Evolutionary conservation across 1,284 basidiomycete genomes (phyloP).

Genomic region (Puccinia coronata): DNA sequence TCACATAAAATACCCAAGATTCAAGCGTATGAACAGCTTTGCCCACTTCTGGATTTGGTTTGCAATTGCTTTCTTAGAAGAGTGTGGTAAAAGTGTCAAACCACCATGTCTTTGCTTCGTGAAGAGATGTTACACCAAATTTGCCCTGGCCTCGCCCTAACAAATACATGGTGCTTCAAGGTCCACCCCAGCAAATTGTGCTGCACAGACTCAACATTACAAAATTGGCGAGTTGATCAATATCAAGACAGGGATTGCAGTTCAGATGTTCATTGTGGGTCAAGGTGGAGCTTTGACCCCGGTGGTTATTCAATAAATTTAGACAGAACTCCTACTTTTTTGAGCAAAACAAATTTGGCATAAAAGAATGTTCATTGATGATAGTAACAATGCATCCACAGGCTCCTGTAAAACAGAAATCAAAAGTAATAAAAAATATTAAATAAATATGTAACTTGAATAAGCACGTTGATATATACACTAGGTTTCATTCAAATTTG

Average conservation of each 20-base stretch:
- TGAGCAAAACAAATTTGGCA: neutral
- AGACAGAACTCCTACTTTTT: constrained; percentile 6
- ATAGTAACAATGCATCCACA: no score
- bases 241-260: neutral
- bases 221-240: no score
- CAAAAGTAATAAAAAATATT: neutral
- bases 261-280: neutral
- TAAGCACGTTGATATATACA: no score
- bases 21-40: no score
- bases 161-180: no score
- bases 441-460: neutral
- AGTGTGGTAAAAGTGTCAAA: neutral
- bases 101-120: neutral
- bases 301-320: neutral
- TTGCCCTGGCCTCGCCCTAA: no score
- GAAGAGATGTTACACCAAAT: neutral
- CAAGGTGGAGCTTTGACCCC: neutral
- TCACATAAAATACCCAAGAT: no score
- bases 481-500: neutral
- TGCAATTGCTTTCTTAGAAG: neutral
- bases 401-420: neutral
- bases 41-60: no score
- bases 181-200: no score
- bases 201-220: no score
- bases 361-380: no score